Base-by-base conservation (phyloP, 495 filamentous ascomycete genomes). In the Echria macrotheca region DNA sequence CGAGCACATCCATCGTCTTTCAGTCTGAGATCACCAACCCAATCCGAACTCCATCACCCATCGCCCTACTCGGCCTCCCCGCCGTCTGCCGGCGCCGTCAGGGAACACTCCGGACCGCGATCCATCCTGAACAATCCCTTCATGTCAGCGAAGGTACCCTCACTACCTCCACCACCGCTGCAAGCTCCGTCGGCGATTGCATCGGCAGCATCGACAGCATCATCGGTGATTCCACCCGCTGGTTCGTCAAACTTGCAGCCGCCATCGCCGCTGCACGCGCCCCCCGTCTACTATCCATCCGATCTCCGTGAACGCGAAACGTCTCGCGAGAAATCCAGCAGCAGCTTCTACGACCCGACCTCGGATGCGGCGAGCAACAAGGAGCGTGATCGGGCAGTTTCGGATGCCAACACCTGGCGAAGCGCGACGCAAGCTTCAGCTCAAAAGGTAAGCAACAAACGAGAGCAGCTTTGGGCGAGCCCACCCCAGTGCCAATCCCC, bases 261-360 rank as follows among this genome's bases (percentile, higher is more conserved):
- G 8, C 57, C 36, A 14, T 68, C 65, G 52, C 63, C 64, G 17
- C 41, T 67, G 54, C 65, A 68, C 51, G 56, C 65, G 29, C 61
- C 65, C n/a, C 37, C 58, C 24, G 51, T 56, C 32, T 68, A 62
- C 21, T 64, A 61, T 32, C 45, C 58, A 17, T 21, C 56, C 12
- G 64, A 61, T 5, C 49, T 51, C 22, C 59, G 64, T 17, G 64
- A 69, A 41, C 66, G 61, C 12, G 57, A 66, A 6, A 7, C 44
- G 21, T 33, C 58, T 21, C 71, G 69, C 59, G 74, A 78, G 38
- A 75, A 75, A 54, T 53, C n/a, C 23, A 46, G 67, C 26, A 68
- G 73, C 49, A 71, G 69, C 56, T 78, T 77, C 59, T 80, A 80
- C 65, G 77, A 80, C 51, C 77, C 76, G 21, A 75, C 74, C 17